Conservation (phyloP, 139 green algal genomes). For the Mesotaenium endlicherianum region DNA sequence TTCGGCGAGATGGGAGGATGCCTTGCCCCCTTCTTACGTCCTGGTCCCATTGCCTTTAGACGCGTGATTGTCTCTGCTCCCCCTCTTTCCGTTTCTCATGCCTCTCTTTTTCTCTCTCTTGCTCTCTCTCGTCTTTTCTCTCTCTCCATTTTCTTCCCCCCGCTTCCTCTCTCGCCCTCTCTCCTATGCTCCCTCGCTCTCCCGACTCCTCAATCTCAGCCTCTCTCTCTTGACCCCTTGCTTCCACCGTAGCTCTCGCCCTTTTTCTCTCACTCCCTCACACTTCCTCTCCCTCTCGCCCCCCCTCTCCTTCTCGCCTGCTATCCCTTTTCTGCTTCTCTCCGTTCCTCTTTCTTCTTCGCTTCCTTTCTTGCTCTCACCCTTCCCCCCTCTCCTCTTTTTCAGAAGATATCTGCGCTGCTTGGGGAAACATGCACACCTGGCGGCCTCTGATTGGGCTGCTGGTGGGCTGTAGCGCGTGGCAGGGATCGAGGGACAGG, state of each 20-base stretch:
- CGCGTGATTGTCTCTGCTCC: background rate
- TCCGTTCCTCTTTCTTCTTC: slow-evolving; percentile 8
- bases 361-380: slow-evolving; percentile 16
- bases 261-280: too few species aligned
- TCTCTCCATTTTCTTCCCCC: background rate
- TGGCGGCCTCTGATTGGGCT: too few species aligned
- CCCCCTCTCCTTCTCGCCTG: background rate
- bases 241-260: too few species aligned
- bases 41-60: too few species aligned
- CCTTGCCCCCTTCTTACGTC: too few species aligned
- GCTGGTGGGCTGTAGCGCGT: too few species aligned
- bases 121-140: too few species aligned
- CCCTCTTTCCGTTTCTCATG: background rate
- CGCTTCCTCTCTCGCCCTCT: too few species aligned
- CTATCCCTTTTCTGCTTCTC: background rate
- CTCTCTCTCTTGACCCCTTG: too few species aligned
- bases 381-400: background rate
- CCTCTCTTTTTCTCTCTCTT: too few species aligned
- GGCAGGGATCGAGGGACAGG: background rate
- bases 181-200: background rate
- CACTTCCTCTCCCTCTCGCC: slow-evolving; percentile 8
- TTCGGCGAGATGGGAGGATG: too few species aligned
- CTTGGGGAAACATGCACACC: background rate
- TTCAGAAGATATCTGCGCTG: background rate
- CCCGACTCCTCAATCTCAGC: too few species aligned